Conservation (phyloP, 306 rosid species). For the Dryas octopetala region DNA sequence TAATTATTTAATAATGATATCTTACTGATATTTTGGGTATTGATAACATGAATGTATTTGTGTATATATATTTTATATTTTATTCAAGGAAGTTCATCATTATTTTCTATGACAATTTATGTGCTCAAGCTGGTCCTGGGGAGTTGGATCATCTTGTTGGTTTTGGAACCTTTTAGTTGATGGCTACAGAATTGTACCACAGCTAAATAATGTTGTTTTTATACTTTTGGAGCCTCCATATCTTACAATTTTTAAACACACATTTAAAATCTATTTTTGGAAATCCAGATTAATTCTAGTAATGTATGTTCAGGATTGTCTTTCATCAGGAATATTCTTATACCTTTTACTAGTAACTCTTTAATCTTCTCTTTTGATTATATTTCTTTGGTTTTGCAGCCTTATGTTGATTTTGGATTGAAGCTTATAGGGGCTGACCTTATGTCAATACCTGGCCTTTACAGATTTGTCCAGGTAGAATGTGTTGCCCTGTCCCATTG, state of each 20-base stretch:
- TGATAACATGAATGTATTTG: neutral
- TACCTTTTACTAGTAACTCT: constrained; percentile 14
- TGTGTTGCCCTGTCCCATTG: neutral
- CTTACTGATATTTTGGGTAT: neutral
- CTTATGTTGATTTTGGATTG: constrained; percentile 90
- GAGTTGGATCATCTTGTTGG: neutral
- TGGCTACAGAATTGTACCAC: neutral
- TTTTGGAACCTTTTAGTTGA: neutral
- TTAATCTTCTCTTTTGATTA: neutral
- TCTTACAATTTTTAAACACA: neutral
- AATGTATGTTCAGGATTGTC: constrained; percentile 12
- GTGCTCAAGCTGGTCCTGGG: neutral
- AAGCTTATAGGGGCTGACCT: constrained; percentile 83
- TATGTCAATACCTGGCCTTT: constrained; percentile 90
- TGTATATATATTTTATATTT: neutral
- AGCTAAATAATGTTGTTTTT: neutral
- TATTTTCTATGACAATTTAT: neutral
- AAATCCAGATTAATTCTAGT: constrained; percentile 2
- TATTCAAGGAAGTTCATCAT: neutral
- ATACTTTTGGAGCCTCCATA: neutral
- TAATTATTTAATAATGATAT: constrained; percentile 11
- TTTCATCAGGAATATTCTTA: constrained; percentile 4
- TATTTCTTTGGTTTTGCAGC: constrained; percentile 47
- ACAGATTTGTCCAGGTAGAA: constrained; percentile 78
- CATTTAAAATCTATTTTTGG: neutral